These are phyloP conservation scores for Pestalotiopsis fici DNA, from an alignment of 2,329 filamentous ascomycete species.

Conservation along the genomic window DNA sequence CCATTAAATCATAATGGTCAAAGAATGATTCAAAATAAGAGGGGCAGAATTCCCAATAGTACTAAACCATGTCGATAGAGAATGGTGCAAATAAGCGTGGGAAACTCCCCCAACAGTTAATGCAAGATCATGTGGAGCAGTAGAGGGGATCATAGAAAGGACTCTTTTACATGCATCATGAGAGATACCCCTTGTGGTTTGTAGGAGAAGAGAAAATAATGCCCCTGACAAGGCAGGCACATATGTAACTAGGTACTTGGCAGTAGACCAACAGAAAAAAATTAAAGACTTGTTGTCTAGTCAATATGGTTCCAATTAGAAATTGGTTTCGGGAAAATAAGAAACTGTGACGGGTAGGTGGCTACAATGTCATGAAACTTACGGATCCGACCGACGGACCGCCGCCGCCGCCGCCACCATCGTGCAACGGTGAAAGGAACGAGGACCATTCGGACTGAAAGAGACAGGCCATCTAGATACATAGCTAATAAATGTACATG, in stretches of 20 bases:
- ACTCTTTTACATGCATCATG: slow-evolving; percentile 17
- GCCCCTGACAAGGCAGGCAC: not conserved
- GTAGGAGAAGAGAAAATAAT: slow-evolving; percentile 12
- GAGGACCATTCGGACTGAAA: too few relatives aligned
- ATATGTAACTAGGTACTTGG: not conserved
- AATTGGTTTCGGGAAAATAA: not conserved
- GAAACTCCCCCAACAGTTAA: not conserved
- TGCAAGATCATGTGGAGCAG: not conserved
- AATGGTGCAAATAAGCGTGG: slow-evolving; percentile 9
- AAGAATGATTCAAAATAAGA: not conserved
- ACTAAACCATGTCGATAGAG: too few relatives aligned
- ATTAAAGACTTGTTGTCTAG: not conserved
- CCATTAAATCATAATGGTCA: not conserved
- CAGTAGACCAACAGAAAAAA: not conserved
- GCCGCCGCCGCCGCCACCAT: too few relatives aligned
- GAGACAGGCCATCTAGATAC: too few relatives aligned
- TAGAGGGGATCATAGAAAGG: not conserved
- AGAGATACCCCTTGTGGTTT: slow-evolving; percentile 19
- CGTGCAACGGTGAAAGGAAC: too few relatives aligned
- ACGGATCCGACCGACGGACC: too few relatives aligned
- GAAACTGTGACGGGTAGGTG: too few relatives aligned
- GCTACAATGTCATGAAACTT: too few relatives aligned
- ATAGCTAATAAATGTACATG: too few relatives aligned
- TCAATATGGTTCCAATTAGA: not conserved
- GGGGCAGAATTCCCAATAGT: too few relatives aligned